A percentile compares a stretch with the other conserved stretches of the same genome.
phyloP scores from a whole-genome alignment of 495 filamentous ascomycete genomes.

The Aspergillus baeticus region DNA sequence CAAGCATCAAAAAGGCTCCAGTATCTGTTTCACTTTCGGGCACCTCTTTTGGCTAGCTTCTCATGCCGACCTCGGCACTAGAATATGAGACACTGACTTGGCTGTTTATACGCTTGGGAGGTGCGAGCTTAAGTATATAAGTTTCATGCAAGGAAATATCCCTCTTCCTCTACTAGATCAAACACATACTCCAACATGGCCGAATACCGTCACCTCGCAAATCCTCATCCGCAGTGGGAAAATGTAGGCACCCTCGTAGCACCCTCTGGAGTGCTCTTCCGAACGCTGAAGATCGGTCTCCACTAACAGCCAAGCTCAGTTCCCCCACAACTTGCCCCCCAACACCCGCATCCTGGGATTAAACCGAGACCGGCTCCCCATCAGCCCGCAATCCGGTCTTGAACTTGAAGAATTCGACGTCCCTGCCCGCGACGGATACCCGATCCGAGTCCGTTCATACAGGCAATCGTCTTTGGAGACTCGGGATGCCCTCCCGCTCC shows the following conservation, averaged over 20 bases:
- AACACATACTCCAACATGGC: conserved; percentile 7
- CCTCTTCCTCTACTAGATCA: neutral
- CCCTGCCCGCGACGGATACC: conserved; percentile 15
- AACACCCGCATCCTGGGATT: neutral
- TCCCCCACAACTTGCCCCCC: conserved; percentile 8
- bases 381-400: conserved; percentile 12
- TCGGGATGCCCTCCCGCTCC: conserved; percentile 12
- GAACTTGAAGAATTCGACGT: conserved; percentile 19
- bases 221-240: conserved; percentile 16
- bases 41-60: too few relatives aligned
- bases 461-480: neutral
- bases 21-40: too few relatives aligned
- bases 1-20: too few relatives aligned
- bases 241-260: neutral
- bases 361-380: conserved; percentile 13
- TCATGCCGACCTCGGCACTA: too few relatives aligned
- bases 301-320: conserved; percentile 1
- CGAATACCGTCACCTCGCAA: conserved; percentile 16
- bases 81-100: too few relatives aligned
- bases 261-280: too few relatives aligned
- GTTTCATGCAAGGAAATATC: too few relatives aligned
- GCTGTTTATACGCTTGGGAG: too few relatives aligned
- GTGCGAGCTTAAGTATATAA: neutral
- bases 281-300: neutral
- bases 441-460: conserved; percentile 15